Evolutionary conservation across 192 early-diverging fungal genomes (phyloP).

Genomic region (Gigaspora rosea): DNA sequence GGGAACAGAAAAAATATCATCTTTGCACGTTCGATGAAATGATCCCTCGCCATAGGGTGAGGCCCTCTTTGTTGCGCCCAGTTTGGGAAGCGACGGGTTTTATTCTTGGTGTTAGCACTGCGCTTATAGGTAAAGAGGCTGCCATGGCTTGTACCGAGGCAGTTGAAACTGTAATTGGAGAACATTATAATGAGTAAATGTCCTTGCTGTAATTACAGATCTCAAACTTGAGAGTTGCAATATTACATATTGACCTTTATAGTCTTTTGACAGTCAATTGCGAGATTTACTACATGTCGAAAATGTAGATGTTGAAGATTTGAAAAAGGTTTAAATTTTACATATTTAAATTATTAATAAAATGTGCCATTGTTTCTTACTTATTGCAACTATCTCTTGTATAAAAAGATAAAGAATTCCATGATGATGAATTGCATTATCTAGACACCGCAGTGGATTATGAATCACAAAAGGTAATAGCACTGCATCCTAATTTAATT

Average conservation of each 20-base stretch:
- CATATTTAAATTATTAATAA: constrained; percentile 6
- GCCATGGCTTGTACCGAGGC: constrained; percentile 99
- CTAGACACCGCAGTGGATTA: constrained; percentile 85
- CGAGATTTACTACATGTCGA: constrained; percentile 78
- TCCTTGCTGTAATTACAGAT: not conserved
- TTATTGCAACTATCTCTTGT: not conserved
- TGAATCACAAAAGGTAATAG: constrained; percentile 68
- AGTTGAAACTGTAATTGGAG: constrained; percentile 94
- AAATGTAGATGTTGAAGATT: constrained; percentile 59
- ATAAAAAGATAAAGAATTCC: constrained; percentile 65
- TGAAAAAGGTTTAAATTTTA: constrained; percentile 45
- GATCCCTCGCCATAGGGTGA: constrained; percentile 72
- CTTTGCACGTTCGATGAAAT: constrained; percentile 77
- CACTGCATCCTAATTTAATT: not conserved
- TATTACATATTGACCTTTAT: not conserved
- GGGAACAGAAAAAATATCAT: constrained; percentile 91
- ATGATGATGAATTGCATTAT: constrained; percentile 97
- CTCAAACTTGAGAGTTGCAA: too few relatives aligned
- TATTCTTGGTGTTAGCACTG: constrained; percentile 82
- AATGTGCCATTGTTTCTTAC: not conserved
- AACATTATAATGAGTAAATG: constrained; percentile 90
- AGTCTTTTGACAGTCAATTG: constrained; percentile 58
- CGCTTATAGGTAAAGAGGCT: constrained; percentile 88
- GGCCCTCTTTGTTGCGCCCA: constrained; percentile 84
- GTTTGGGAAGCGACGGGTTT: constrained; percentile 88